phyloP scores from a whole-genome alignment of 2,329 filamentous ascomycete species.

The Zarea fungicola region DNA sequence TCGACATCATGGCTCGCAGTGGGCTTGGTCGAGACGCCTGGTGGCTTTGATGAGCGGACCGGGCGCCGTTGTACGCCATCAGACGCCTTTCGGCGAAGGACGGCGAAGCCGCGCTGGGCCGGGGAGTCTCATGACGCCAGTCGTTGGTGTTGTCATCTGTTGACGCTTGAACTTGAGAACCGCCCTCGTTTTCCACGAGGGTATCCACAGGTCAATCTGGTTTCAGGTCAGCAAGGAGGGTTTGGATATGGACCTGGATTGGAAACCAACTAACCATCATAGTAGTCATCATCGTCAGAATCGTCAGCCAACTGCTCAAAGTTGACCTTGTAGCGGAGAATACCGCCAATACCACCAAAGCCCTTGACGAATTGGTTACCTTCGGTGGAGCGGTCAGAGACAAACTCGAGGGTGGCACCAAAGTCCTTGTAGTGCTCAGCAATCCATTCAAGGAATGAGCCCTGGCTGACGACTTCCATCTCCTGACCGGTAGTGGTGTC shows the following conservation, averaged over 20 bases:
- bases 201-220: constrained; percentile 82
- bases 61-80: constrained; percentile 41
- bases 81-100: constrained; percentile 42
- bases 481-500: constrained; percentile 95
- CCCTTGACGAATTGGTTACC: constrained; percentile 99
- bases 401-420: constrained; percentile 91
- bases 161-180: constrained; percentile 57
- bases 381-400: constrained; percentile 94
- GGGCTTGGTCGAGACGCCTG: constrained; percentile 59
- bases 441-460: constrained; percentile 98
- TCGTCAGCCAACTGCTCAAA: constrained; percentile 96
- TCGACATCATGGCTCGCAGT: constrained; percentile 63
- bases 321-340: constrained; percentile 99
- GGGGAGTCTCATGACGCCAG: constrained; percentile 35
- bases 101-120: constrained; percentile 39
- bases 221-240: constrained; percentile 12
- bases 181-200: constrained; percentile 85
- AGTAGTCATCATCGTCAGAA: constrained; percentile 94
- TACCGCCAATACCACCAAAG: constrained; percentile 95
- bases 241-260: constrained; percentile 7
- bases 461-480: constrained; percentile 87
- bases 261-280: constrained; percentile 49
- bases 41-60: constrained; percentile 38
- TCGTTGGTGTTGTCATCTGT: constrained; percentile 38
- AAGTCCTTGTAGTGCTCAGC: constrained; percentile 98